phyloP scores from a whole-genome alignment of 768 basidiomycete genomes.

The Jaapia argillacea region DNA sequence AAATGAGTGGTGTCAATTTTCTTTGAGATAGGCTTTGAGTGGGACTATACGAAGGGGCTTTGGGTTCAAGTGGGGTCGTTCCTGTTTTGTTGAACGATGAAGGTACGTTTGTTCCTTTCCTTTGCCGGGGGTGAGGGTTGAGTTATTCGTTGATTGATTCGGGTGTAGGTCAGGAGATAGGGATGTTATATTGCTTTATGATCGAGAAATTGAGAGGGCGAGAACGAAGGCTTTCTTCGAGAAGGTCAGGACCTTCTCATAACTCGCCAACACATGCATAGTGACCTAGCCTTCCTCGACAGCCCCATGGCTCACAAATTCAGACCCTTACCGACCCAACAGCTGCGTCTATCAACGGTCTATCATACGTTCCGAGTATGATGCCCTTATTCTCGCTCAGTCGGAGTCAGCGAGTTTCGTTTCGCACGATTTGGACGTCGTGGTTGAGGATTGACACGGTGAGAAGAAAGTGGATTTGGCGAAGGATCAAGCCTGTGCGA shows the following conservation, averaged over 20 bases:
- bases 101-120: conserved; percentile 13
- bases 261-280: too few species aligned
- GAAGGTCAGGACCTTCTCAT: conserved; percentile 26
- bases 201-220: conserved; percentile 49
- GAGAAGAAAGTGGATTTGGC: too few species aligned
- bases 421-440: too few species aligned
- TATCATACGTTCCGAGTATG: conserved; percentile 28
- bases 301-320: conserved; percentile 27
- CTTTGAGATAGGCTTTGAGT: conserved; percentile 54
- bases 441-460: too few species aligned
- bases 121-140: neutral
- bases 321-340: conserved; percentile 21
- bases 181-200: conserved; percentile 60
- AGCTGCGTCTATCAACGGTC: conserved; percentile 28
- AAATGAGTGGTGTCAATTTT: conserved; percentile 41
- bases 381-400: too few species aligned
- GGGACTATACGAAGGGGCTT: conserved; percentile 63
- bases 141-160: conserved; percentile 20
- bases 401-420: too few species aligned
- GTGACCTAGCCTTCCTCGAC: too few species aligned
- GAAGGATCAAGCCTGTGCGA: too few species aligned
- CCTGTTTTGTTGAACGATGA: conserved; percentile 51
- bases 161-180: conserved; percentile 55
- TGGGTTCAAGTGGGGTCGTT: conserved; percentile 85
- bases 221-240: conserved; percentile 53